These are phyloP conservation scores for Inga laurina DNA, from an alignment of 306 rosid species.

Conservation along the genomic window DNA sequence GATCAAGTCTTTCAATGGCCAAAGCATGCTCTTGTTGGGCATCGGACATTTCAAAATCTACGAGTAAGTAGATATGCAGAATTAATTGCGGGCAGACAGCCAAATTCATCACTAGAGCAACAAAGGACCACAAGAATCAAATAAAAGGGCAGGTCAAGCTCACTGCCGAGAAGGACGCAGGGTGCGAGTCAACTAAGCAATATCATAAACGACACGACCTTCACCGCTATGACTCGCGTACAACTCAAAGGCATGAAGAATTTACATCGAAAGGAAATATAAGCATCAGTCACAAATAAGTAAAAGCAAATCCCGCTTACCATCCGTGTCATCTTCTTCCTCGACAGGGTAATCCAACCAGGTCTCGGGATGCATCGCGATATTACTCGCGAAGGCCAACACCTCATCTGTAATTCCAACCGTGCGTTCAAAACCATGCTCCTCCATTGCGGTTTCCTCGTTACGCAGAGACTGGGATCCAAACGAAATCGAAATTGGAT, in stretches of 20 bases:
- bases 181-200: not conserved
- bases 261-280: not conserved
- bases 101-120: not conserved
- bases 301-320: slow-evolving; percentile 40
- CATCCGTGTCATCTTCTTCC: slow-evolving; percentile 82
- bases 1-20: slow-evolving; percentile 74
- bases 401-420: slow-evolving; percentile 91
- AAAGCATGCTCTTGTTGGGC: slow-evolving; percentile 74
- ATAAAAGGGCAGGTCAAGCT: not conserved
- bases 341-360: slow-evolving; percentile 97
- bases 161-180: not conserved
- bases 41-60: slow-evolving; percentile 88
- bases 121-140: slow-evolving; percentile 5
- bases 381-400: slow-evolving; percentile 74
- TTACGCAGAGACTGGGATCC: slow-evolving; percentile 34
- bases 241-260: not conserved
- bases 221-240: not conserved
- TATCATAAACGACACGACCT: not conserved
- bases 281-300: not conserved
- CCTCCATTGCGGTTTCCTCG: slow-evolving; percentile 33
- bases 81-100: slow-evolving; percentile 16
- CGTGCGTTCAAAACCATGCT: slow-evolving; percentile 32
- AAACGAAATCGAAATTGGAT: slow-evolving; percentile 24
- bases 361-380: slow-evolving; percentile 98
- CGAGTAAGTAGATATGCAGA: slow-evolving; percentile 26